These are phyloP conservation scores for Nicotiana benthamiana DNA, from an alignment of 257 asterid genomes.

Conservation along the genomic window DNA sequence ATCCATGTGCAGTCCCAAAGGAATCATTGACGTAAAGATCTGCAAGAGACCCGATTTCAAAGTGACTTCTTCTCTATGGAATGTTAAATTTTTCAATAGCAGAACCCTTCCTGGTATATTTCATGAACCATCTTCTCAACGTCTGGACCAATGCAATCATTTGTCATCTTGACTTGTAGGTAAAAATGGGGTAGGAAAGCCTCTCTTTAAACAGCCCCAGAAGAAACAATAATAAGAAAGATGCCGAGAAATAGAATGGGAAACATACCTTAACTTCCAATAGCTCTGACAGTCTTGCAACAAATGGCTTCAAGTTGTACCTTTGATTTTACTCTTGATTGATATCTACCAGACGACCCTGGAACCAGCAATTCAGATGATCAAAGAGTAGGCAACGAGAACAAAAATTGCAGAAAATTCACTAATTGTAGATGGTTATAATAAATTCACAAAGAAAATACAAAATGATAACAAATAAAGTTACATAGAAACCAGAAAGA, in stretches of 20 bases:
- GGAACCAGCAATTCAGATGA: background rate
- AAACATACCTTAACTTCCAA: conserved; percentile 48
- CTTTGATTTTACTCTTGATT: conserved; percentile 8
- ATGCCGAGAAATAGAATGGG: background rate
- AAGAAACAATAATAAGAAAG: background rate
- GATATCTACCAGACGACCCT: conserved; percentile 33
- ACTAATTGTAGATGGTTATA: background rate
- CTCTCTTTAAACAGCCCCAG: background rate
- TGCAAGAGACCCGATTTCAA: conserved; percentile 64
- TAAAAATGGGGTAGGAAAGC: too few relatives aligned
- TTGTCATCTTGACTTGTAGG: conserved; percentile 62
- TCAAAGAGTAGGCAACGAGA: background rate
- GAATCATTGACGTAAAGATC: conserved; percentile 81
- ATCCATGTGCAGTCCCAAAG: conserved; percentile 73
- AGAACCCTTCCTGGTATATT: conserved; percentile 60
- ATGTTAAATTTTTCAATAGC: conserved; percentile 72
- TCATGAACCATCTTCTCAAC: conserved; percentile 62
- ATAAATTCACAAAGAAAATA: background rate
- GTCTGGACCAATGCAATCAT: conserved; percentile 71
- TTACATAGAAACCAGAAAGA: too few relatives aligned
- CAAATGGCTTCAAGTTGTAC: conserved; percentile 25
- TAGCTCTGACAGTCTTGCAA: conserved; percentile 62
- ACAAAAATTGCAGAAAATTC: too few relatives aligned
- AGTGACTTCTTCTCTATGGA: conserved; percentile 59
- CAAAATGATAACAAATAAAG: too few relatives aligned